Evolutionary conservation across 306 rosid species (phyloP), one percentile per base, ranked within the genome.

Genomic region (Prinsepia uniflora): DNA sequence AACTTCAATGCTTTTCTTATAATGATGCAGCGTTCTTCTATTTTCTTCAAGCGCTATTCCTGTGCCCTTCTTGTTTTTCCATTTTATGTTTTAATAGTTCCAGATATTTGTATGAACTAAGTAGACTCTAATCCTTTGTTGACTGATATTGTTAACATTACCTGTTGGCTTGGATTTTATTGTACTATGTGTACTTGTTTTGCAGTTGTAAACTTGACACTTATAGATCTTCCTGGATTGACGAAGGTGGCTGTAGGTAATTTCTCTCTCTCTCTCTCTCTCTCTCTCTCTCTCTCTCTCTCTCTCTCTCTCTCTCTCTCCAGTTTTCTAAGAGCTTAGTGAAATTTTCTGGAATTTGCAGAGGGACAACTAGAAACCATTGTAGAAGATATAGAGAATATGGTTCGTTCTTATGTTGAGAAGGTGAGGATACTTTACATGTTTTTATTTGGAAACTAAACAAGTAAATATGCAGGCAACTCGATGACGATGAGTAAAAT

Each of bases 231-330:
- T 87, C 99, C 99, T 60, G 99, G 99, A 67, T 82, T 94, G 85
- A 94, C 99, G 17, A 94, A 94, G 92, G 99, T 94, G 80, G 99
- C 99, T 76, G 92, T 94, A 81, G 99, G 99, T 94, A 91, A 86
- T 54, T 19, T 46, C 65, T 58, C 12, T 58, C 66, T 65, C 9
- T 53, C 61, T 52, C 20, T 18, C 17, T 24, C 30, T 24, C 30
- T 24, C 30, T 24, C 30, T 24, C 30, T 24, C 30, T 24, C 30
- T 24, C 30, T 24, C 30, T 63, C 47, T 41, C 8, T 7, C 47
- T 15, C 5, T 71, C 56, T 65, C 11, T 34, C 45, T 65, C 18
- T 40, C 7, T 8, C 43, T 6, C 45, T 49, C 63, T 34, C 10
- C 70, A 63, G 53, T 69, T 76, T 24, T 56, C 66, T 65, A 56